Evolutionary conservation across 164 flowering plant genomes (phyloP).

Genomic region (Sedum album): DNA sequence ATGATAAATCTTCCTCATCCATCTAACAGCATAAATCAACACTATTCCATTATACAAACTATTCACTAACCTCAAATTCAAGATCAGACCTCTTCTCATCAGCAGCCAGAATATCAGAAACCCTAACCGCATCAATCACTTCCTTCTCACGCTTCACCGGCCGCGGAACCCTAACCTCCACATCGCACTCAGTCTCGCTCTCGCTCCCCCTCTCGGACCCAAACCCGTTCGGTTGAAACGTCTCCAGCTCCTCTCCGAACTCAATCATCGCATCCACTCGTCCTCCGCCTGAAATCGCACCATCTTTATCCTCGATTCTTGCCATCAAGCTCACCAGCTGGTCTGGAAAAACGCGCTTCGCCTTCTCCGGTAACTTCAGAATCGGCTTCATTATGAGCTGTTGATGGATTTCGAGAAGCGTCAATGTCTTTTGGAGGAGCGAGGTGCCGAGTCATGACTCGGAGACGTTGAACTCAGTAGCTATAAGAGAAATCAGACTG

Average conservation of each 20-base stretch:
- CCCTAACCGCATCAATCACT: background rate
- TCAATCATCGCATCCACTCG: constrained; percentile 17
- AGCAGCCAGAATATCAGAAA: background rate
- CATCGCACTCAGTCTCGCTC: background rate
- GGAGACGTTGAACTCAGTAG: too few species aligned
- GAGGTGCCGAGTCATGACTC: background rate
- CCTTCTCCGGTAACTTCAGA: background rate
- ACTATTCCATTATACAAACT: background rate
- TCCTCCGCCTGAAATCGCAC: background rate
- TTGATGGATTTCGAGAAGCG: background rate
- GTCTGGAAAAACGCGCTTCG: background rate
- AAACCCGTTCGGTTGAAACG: constrained; percentile 24
- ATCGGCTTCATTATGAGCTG: background rate
- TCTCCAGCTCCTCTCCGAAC: constrained; percentile 38
- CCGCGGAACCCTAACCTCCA: background rate
- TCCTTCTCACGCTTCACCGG: background rate
- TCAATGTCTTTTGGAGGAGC: background rate
- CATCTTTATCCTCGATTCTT: constrained; percentile 2
- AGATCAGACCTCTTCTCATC: background rate
- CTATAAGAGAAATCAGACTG: too few species aligned
- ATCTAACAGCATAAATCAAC: too few species aligned
- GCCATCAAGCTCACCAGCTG: constrained; percentile 15
- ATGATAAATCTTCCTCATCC: background rate
- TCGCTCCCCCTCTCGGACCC: constrained; percentile 16
- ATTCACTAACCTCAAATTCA: background rate